Evolutionary conservation across 2,329 filamentous ascomycete genomes (phyloP).

Genomic region (Cryphonectria carpinicola): DNA sequence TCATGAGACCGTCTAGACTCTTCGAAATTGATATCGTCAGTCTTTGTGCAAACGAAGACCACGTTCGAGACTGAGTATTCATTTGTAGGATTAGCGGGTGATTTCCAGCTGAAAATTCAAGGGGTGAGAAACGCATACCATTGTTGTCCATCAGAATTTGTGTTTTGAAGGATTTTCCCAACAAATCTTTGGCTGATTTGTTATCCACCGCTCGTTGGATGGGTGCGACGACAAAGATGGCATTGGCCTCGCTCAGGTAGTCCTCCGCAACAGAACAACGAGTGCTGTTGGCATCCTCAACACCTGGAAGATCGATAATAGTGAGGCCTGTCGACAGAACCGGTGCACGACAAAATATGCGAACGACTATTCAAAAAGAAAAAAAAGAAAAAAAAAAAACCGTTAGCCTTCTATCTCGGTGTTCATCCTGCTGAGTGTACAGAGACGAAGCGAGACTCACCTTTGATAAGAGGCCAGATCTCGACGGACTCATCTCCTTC

Average conservation of each 20-base stretch:
- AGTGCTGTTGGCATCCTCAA: slow-evolving; percentile 35
- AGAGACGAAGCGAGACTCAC: background rate
- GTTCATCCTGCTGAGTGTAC: too few relatives aligned
- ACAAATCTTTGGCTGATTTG: slow-evolving; percentile 58
- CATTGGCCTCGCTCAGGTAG: slow-evolving; percentile 64
- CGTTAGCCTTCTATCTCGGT: background rate
- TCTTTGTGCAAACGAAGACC: slow-evolving; percentile 67
- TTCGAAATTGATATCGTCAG: slow-evolving; percentile 57
- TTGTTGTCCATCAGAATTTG: slow-evolving; percentile 60
- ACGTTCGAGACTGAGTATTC: slow-evolving; percentile 42
- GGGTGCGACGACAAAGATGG: slow-evolving; percentile 64
- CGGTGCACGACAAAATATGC: slow-evolving; percentile 39
- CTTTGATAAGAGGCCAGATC: slow-evolving; percentile 53
- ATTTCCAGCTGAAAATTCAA: too few relatives aligned
- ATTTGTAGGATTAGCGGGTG: background rate
- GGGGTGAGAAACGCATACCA: background rate
- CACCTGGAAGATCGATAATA: slow-evolving; percentile 57
- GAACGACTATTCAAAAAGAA: slow-evolving; percentile 42
- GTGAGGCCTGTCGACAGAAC: slow-evolving; percentile 41
- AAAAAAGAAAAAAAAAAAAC: too few relatives aligned
- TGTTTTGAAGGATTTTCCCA: slow-evolving; percentile 60
- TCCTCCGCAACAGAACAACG: slow-evolving; percentile 51
- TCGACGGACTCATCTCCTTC: slow-evolving; percentile 31
- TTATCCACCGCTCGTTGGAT: slow-evolving; percentile 65
- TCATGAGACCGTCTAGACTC: slow-evolving; percentile 13